These are phyloP conservation scores for Microsporum audouinii DNA, from an alignment of 2,329 filamentous ascomycete genomes.

Conservation along the genomic window DNA sequence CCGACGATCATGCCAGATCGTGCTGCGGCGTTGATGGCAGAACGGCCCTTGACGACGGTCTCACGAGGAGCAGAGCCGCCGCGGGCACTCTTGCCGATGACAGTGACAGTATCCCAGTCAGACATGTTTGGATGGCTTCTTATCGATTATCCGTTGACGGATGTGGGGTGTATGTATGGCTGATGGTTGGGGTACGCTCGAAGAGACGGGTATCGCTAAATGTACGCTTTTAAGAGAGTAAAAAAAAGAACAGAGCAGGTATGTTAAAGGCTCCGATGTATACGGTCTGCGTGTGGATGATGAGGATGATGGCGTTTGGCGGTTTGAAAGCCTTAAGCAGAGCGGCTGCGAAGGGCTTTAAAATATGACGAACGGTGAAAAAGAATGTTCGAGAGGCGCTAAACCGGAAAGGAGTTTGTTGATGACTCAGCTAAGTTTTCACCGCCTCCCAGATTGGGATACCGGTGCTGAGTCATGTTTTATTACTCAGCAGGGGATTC, in stretches of 20 bases:
- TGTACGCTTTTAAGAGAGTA: not conserved
- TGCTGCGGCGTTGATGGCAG: constrained; percentile 77
- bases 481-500: not conserved
- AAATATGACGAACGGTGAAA: constrained; percentile 1
- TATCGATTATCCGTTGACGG: not conserved
- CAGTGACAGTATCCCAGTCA: constrained; percentile 82
- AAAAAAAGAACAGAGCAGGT: not conserved
- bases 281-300: not conserved
- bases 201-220: not conserved
- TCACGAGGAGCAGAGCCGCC: constrained; percentile 58
- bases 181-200: not conserved
- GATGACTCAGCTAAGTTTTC: not conserved
- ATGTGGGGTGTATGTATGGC: not conserved
- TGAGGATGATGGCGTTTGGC: not conserved
- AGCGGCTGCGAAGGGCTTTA: not conserved
- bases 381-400: not conserved
- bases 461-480: not conserved
- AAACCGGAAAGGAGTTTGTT: not conserved
- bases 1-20: constrained; percentile 62
- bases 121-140: constrained; percentile 41
- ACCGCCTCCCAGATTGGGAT: constrained; percentile 1
- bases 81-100: constrained; percentile 80
- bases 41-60: constrained; percentile 77
- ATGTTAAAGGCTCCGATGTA: not conserved
- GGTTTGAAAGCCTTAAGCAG: not conserved